Evolutionary conservation across 805 yeast species (phyloP).

Genomic region (Suhomyces prunicola): DNA sequence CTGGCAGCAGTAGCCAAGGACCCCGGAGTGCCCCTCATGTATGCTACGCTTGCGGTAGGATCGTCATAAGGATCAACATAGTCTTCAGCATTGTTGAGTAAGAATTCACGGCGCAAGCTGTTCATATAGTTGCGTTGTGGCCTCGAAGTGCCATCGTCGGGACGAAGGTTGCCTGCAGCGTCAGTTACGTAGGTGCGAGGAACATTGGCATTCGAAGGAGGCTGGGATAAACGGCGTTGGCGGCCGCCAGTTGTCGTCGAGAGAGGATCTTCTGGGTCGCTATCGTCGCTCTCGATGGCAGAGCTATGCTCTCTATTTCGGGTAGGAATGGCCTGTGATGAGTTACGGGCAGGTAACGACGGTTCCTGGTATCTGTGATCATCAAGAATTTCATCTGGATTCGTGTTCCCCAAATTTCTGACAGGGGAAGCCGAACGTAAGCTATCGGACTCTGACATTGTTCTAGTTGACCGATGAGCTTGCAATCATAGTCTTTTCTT

Average conservation of each 20-base stretch:
- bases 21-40: slow-evolving; percentile 13
- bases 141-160: background rate
- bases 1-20: slow-evolving; percentile 17
- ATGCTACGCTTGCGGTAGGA: slow-evolving; percentile 10
- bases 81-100: slow-evolving; percentile 18
- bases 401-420: slow-evolving; percentile 18
- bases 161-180: background rate
- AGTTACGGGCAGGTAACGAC: slow-evolving; percentile 25
- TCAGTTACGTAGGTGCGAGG: slow-evolving; percentile 2
- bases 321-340: slow-evolving; percentile 9
- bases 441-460: slow-evolving; percentile 42
- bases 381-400: slow-evolving; percentile 33
- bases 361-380: slow-evolving; percentile 40
- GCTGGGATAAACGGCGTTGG: background rate
- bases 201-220: background rate
- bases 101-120: slow-evolving; percentile 18
- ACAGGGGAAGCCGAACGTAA: slow-evolving; percentile 26
- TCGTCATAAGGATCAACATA: slow-evolving; percentile 8
- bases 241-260: background rate
- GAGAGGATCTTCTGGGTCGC: background rate
- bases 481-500: slow-evolving; percentile 6
- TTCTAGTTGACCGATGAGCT: background rate
- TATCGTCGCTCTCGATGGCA: slow-evolving; percentile 8
- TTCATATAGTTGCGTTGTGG: slow-evolving; percentile 8
- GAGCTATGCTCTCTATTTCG: slow-evolving; percentile 10